Percentiles rank a stretch among this genome's conserved stretches.
Evolutionary conservation across 2,329 filamentous ascomycete genomes (phyloP).

Genomic region (Dactylellina sp.): DNA sequence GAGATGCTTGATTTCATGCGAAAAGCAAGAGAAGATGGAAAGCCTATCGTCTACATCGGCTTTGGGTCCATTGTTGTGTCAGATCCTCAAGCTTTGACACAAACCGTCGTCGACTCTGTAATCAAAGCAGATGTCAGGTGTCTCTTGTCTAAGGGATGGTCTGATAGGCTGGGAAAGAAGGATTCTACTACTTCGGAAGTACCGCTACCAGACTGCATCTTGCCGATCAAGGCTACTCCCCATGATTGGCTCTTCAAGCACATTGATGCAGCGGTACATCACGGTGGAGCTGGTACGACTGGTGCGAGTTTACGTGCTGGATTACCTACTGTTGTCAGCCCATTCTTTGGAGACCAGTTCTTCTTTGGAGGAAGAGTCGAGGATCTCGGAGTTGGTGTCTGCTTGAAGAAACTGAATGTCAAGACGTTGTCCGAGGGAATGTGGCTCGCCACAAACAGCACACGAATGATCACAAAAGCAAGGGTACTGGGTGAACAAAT

Average conservation of each 20-base stretch:
- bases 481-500: slow-evolving; percentile 85
- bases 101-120: slow-evolving; percentile 92
- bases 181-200: slow-evolving; percentile 73
- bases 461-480: slow-evolving; percentile 91
- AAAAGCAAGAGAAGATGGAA: slow-evolving; percentile 81
- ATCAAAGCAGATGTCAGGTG: slow-evolving; percentile 91
- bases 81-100: slow-evolving; percentile 86
- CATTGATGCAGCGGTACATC: slow-evolving; percentile 93
- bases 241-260: slow-evolving; percentile 97
- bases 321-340: slow-evolving; percentile 91
- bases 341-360: slow-evolving; percentile 98
- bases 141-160: slow-evolving; percentile 97
- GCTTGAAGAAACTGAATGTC: slow-evolving; percentile 89
- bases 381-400: slow-evolving; percentile 91
- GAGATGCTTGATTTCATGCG: slow-evolving; percentile 84
- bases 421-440: slow-evolving; percentile 84
- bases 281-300: slow-evolving; percentile 94
- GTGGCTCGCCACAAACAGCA: slow-evolving; percentile 89
- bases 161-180: slow-evolving; percentile 78
- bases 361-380: slow-evolving; percentile 93
- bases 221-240: slow-evolving; percentile 87
- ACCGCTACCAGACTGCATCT: slow-evolving; percentile 80
- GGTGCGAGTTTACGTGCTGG: slow-evolving; percentile 91
- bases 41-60: slow-evolving; percentile 95
- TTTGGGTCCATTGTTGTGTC: slow-evolving; percentile 96